Conservation (phyloP, 805 yeast genomes). For the Myxozyma nipponensis region DNA sequence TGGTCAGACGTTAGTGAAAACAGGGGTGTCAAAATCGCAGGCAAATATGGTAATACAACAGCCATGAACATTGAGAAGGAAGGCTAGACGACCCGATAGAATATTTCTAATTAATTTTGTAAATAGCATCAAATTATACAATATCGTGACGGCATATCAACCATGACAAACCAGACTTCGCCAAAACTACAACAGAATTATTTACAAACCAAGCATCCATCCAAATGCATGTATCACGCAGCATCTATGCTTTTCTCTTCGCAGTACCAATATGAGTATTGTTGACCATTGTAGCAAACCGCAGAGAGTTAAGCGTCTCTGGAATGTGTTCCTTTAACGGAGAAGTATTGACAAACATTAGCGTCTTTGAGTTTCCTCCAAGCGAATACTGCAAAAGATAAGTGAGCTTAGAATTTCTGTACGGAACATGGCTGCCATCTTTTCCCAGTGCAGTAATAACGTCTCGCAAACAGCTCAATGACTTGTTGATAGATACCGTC, state of each 20-base stretch:
- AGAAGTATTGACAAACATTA: constrained; percentile 89
- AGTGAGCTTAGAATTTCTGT: constrained; percentile 64
- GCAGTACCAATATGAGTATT: constrained; percentile 33
- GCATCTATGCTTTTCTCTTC: not conserved
- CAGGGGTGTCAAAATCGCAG: constrained; percentile 69
- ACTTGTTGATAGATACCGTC: constrained; percentile 84
- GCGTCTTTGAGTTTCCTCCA: constrained; percentile 79
- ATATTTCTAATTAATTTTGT: not conserved
- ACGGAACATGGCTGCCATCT: constrained; percentile 54
- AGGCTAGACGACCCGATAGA: constrained; percentile 8
- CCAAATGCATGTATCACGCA: no score
- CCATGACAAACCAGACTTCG: no score
- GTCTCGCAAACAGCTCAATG: constrained; percentile 83
- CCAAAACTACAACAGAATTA: no score
- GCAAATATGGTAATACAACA: constrained; percentile 47
- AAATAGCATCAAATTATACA: no score
- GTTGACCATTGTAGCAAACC: constrained; percentile 70
- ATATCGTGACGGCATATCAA: no score
- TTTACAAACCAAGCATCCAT: no score
- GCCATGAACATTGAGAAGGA: constrained; percentile 19
- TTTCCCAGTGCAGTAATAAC: constrained; percentile 69
- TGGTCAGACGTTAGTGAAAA: constrained; percentile 64
- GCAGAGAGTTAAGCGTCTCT: constrained; percentile 78
- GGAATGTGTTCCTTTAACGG: constrained; percentile 57
- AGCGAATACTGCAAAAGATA: constrained; percentile 79